These are phyloP conservation scores for Ceratobasidium sp. DNA, from an alignment of 1,284 basidiomycete genomes.

Conservation along the genomic window DNA sequence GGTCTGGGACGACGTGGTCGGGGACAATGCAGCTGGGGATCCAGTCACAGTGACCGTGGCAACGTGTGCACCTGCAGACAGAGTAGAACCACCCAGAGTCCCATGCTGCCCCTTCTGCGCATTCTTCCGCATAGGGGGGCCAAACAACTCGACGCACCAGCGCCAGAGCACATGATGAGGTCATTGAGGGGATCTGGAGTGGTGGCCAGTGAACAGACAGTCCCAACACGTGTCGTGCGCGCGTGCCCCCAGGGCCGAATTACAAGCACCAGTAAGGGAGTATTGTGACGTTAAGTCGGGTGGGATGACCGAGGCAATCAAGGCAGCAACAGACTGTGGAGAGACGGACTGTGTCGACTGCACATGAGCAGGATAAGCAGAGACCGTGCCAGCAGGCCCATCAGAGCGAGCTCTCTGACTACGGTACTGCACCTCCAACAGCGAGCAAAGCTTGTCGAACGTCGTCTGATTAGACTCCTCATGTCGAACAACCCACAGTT, in stretches of 20 bases:
- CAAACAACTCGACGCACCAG: too few relatives aligned
- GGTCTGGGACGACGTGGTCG: too few relatives aligned
- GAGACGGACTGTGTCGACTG: neutral
- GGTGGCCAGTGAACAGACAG: neutral
- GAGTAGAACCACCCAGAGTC: too few relatives aligned
- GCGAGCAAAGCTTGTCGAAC: neutral
- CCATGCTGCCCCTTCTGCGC: too few relatives aligned
- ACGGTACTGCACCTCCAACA: neutral
- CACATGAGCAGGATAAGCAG: neutral
- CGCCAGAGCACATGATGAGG: too few relatives aligned
- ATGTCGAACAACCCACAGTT: neutral
- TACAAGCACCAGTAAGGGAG: neutral
- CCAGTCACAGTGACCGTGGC: too few relatives aligned
- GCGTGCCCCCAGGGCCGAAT: neutral
- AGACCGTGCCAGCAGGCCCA: neutral
- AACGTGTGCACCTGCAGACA: too few relatives aligned
- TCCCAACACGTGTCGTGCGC: constrained; percentile 10
- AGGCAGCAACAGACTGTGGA: neutral
- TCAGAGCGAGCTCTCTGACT: neutral
- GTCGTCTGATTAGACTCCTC: neutral
- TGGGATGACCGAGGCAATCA: neutral
- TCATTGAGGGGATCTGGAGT: too few relatives aligned
- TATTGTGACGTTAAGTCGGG: neutral
- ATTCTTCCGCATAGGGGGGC: too few relatives aligned
- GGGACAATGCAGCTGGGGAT: too few relatives aligned